A percentile compares a stretch with the other conserved stretches of the same genome.
Conservation (phyloP, 352 stramenopile species). For the Lagenidium sp. region DNA sequence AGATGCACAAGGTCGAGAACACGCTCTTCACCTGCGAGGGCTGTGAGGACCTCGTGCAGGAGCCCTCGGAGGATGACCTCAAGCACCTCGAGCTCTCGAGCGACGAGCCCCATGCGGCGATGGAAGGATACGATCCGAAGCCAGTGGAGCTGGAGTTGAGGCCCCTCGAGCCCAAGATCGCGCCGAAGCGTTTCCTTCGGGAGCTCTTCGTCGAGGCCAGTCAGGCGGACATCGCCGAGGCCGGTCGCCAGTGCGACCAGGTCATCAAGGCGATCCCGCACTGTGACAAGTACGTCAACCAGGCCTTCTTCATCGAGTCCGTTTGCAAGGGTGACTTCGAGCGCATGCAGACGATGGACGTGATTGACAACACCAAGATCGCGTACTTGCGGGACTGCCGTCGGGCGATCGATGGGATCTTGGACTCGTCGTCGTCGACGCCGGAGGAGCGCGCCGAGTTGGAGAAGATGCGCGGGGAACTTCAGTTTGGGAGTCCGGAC, state of each 20-base stretch:
- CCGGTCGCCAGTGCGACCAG: no score
- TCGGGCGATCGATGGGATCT: slow-evolving; percentile 15
- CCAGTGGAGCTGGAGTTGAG: no score
- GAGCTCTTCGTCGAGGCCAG: no score
- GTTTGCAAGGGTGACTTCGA: slow-evolving; percentile 15
- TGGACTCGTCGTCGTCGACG: slow-evolving; percentile 11
- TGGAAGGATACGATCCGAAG: no score
- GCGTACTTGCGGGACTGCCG: slow-evolving; percentile 23
- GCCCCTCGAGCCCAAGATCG: no score
- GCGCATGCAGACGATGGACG: slow-evolving; percentile 11
- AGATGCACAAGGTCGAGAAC: slow-evolving; percentile 11
- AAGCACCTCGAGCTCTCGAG: no score
- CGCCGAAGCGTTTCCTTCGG: no score
- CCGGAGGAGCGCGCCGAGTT: slow-evolving; percentile 2
- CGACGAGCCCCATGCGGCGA: no score
- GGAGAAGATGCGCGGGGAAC: slow-evolving; percentile 6
- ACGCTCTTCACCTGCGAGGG: slow-evolving; percentile 26
- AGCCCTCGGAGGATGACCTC: no score
- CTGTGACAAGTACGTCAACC: slow-evolving; percentile 22
- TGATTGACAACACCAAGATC: slow-evolving; percentile 22
- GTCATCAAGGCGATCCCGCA: slow-evolving; percentile 11
- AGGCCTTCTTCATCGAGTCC: slow-evolving; percentile 14
- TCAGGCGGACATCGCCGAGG: no score
- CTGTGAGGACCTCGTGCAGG: no score
- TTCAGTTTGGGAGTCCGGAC: slow-evolving; percentile 13